A percentile compares a stretch with the other conserved stretches of the same genome.
phyloP scores from a whole-genome alignment of 1,284 basidiomycete genomes.

The Ustilago loliicola region DNA sequence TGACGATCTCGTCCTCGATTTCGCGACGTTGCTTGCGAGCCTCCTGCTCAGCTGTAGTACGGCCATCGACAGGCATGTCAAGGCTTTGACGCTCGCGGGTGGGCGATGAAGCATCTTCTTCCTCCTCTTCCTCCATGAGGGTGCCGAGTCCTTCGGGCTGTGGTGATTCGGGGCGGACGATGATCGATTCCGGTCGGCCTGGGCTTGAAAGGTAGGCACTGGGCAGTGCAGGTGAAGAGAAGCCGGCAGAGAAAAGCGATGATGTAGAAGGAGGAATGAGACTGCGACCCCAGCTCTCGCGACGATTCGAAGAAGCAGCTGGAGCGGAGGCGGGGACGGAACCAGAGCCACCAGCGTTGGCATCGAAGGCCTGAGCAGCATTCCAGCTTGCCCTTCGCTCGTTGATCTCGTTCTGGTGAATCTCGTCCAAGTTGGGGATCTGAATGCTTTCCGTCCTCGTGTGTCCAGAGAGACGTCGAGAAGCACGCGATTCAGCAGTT shows the following conservation, averaged over 20 bases:
- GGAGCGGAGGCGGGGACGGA: constrained; percentile 18
- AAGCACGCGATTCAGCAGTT: constrained; percentile 23
- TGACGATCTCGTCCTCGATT: constrained; percentile 56
- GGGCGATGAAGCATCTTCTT: constrained; percentile 58
- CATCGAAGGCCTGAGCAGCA: constrained; percentile 36
- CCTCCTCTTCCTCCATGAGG: constrained; percentile 64
- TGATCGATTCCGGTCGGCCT: constrained; percentile 47
- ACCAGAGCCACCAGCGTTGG: constrained; percentile 6
- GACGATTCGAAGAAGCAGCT: constrained; percentile 18
- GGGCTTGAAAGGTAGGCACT: constrained; percentile 39
- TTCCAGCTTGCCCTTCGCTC: constrained; percentile 50
- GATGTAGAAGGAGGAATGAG: constrained; percentile 31
- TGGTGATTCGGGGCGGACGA: constrained; percentile 41
- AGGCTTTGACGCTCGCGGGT: constrained; percentile 39
- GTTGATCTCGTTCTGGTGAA: constrained; percentile 55
- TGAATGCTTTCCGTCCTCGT: constrained; percentile 58
- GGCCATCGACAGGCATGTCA: constrained; percentile 39
- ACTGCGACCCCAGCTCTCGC: constrained; percentile 42
- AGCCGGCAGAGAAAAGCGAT: constrained; percentile 21
- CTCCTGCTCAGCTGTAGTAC: constrained; percentile 21
- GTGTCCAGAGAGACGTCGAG: constrained; percentile 49
- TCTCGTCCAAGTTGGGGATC: constrained; percentile 62
- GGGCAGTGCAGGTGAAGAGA: constrained; percentile 34
- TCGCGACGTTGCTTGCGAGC: constrained; percentile 43
- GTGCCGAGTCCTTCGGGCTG: constrained; percentile 59